phyloP scores from a whole-genome alignment of 331 rosid genomes.

The Quercus lobata region DNA sequence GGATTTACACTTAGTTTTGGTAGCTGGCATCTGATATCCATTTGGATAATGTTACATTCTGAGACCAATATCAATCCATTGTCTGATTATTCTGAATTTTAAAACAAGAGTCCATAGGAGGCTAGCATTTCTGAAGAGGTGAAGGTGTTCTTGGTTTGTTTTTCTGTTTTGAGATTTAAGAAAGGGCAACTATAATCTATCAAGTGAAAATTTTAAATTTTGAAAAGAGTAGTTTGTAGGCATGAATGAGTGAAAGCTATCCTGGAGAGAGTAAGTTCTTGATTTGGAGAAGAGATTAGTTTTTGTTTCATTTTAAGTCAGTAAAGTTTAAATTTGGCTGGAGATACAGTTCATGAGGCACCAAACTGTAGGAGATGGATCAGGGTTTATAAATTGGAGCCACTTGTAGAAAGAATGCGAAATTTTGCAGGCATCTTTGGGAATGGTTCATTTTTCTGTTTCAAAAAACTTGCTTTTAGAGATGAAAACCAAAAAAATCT shows the following conservation, averaged over 20 bases:
- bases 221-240: background rate
- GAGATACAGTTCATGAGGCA: background rate
- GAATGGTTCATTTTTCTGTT: too few relatives aligned
- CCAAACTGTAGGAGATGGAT: background rate
- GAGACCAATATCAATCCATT: background rate
- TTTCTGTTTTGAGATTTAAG: background rate
- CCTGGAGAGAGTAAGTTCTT: background rate
- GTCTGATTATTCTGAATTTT: background rate
- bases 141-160: background rate
- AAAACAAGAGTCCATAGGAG: background rate
- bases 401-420: background rate
- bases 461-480: too few relatives aligned
- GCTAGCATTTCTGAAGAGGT: background rate
- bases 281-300: background rate
- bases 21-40: background rate
- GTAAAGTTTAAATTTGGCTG: background rate
- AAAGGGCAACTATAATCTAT: background rate
- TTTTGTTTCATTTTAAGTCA: background rate
- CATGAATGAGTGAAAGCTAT: background rate
- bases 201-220: background rate
- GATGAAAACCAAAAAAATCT: too few relatives aligned
- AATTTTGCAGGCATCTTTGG: background rate
- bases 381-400: background rate
- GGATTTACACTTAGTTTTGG: background rate
- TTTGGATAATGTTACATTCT: background rate